Conservation (phyloP, 768 basidiomycete species). For the Hygrophorus russula region DNA sequence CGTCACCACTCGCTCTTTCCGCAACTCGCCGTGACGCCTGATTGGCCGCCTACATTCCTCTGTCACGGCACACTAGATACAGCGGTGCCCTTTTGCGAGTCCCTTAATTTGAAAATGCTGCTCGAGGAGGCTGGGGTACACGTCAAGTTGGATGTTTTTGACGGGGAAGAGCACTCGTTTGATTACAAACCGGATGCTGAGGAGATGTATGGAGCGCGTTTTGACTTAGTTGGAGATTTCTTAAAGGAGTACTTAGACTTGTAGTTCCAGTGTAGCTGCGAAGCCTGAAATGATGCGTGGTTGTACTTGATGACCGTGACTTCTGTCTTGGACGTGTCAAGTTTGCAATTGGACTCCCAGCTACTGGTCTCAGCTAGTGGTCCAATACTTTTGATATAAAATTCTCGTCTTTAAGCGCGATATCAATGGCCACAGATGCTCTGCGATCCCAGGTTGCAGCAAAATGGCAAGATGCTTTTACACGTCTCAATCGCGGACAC, state of each 20-base stretch:
- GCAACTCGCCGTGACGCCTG: slow-evolving; percentile 26
- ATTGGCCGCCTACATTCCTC: slow-evolving; percentile 39
- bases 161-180: slow-evolving; percentile 43
- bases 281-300: too few relatives aligned
- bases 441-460: slow-evolving; percentile 54
- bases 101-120: slow-evolving; percentile 22
- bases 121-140: slow-evolving; percentile 25
- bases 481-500: slow-evolving; percentile 45
- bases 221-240: slow-evolving; percentile 28
- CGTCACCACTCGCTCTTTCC: slow-evolving; percentile 32
- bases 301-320: too few relatives aligned
- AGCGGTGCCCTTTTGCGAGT: slow-evolving; percentile 31
- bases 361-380: too few relatives aligned
- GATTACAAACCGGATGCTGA: slow-evolving; percentile 39
- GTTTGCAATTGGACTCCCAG: too few relatives aligned
- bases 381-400: too few relatives aligned
- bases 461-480: slow-evolving; percentile 64
- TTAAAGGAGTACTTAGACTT: slow-evolving; percentile 12
- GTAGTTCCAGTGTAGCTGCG: too few relatives aligned
- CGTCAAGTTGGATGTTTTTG: slow-evolving; percentile 24
- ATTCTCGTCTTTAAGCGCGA: too few relatives aligned
- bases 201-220: slow-evolving; percentile 22
- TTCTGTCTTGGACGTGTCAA: too few relatives aligned
- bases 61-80: slow-evolving; percentile 40
- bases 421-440: slow-evolving; percentile 45